These are phyloP conservation scores for Zygoascus biomembranicola DNA, from an alignment of 805 yeast genomes.

Conservation along the genomic window DNA sequence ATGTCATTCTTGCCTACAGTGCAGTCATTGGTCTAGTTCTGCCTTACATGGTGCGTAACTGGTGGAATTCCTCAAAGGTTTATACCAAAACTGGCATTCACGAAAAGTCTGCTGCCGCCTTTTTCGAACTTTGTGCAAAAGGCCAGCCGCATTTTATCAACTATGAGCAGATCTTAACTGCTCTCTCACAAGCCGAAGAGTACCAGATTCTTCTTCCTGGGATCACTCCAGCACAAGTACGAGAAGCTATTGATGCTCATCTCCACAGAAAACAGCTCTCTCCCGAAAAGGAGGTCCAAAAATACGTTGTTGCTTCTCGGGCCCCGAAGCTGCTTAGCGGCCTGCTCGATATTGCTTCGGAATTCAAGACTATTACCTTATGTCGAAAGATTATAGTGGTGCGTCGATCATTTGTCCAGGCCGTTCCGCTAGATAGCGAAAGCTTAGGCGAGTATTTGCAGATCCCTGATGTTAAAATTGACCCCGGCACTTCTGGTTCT, in stretches of 20 bases:
- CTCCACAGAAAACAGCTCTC: constrained; percentile 41
- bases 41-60: constrained; percentile 71
- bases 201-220: constrained; percentile 37
- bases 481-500: constrained; percentile 8
- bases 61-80: constrained; percentile 84
- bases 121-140: constrained; percentile 65
- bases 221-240: constrained; percentile 40
- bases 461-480: constrained; percentile 54
- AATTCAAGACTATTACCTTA: constrained; percentile 66
- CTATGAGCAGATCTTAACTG: constrained; percentile 45
- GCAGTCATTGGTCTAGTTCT: constrained; percentile 65
- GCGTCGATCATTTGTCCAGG: constrained; percentile 67
- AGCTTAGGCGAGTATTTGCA: constrained; percentile 63
- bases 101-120: constrained; percentile 71
- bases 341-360: constrained; percentile 70
- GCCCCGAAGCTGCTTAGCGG: constrained; percentile 63
- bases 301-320: constrained; percentile 50
- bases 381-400: constrained; percentile 54
- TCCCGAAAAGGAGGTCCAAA: constrained; percentile 33
- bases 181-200: constrained; percentile 64
- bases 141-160: constrained; percentile 44
- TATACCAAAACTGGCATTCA: constrained; percentile 79
- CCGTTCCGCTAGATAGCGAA: constrained; percentile 44
- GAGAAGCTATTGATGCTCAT: constrained; percentile 46
- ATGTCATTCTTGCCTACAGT: constrained; percentile 60